A percentile compares a stretch with the other conserved stretches of the same genome.
Evolutionary conservation across 805 yeast species (phyloP).

Genomic region (Ogataea corticis): DNA sequence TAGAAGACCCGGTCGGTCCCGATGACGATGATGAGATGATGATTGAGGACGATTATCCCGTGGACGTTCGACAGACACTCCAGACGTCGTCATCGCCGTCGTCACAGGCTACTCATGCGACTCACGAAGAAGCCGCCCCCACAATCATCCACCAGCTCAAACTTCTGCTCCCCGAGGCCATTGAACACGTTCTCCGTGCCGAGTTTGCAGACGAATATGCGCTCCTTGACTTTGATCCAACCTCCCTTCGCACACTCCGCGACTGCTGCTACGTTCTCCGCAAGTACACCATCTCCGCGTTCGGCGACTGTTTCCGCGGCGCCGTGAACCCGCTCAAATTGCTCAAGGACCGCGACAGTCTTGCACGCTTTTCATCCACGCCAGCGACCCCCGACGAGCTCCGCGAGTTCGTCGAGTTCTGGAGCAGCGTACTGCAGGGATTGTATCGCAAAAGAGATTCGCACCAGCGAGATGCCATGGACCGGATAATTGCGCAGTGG

Average conservation of each 20-base stretch:
- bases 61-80: no score
- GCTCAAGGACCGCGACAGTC: constrained; percentile 23
- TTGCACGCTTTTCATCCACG: constrained; percentile 6
- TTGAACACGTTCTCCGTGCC: constrained; percentile 50
- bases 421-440: constrained; percentile 47
- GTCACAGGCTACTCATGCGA: background rate
- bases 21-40: constrained; percentile 17
- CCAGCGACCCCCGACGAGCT: constrained; percentile 38
- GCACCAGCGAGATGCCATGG: constrained; percentile 35
- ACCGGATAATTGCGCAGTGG: constrained; percentile 21
- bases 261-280: constrained; percentile 46
- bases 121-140: constrained; percentile 19
- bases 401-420: constrained; percentile 46
- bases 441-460: constrained; percentile 42
- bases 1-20: constrained; percentile 5
- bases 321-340: constrained; percentile 21
- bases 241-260: constrained; percentile 35
- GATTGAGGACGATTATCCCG: constrained; percentile 13
- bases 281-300: constrained; percentile 57
- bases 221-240: constrained; percentile 48
- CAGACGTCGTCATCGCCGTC: background rate
- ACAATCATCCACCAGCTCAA: constrained; percentile 43
- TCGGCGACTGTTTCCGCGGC: constrained; percentile 45
- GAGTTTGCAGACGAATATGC: constrained; percentile 60
- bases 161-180: constrained; percentile 42